phyloP scores from a whole-genome alignment of 305 asterid species.

The Solanum hybrid region DNA sequence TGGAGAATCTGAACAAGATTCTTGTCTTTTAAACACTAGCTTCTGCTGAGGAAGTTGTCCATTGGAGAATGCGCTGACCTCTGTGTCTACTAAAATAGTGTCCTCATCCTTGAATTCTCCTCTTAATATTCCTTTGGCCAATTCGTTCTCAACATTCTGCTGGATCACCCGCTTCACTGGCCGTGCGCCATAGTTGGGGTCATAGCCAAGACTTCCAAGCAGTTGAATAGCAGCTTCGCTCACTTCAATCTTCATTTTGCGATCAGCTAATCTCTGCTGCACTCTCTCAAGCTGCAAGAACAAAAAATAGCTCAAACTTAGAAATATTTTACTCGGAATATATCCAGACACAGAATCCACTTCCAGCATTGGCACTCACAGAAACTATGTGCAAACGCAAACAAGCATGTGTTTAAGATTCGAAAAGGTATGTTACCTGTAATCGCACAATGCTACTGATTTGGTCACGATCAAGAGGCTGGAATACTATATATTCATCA shows the following conservation, averaged over 20 bases:
- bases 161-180: constrained; percentile 92
- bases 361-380: neutral
- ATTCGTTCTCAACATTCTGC: constrained; percentile 74
- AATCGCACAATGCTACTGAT: constrained; percentile 59
- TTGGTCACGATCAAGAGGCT: constrained; percentile 80
- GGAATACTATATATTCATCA: constrained; percentile 92
- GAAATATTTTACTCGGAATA: neutral
- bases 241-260: constrained; percentile 65
- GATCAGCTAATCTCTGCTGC: constrained; percentile 62
- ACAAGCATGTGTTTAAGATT: neutral
- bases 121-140: constrained; percentile 82
- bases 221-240: constrained; percentile 63
- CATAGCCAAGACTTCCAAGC: constrained; percentile 78
- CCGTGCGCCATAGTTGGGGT: constrained; percentile 94
- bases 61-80: constrained; percentile 57
- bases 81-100: constrained; percentile 53
- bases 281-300: constrained; percentile 64
- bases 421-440: constrained; percentile 38
- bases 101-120: constrained; percentile 87
- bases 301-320: neutral
- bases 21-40: constrained; percentile 46
- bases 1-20: constrained; percentile 24
- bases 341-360: neutral
- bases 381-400: neutral
- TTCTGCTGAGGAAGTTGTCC: constrained; percentile 87